Evolutionary conservation across 345 rosid genomes (phyloP).

Genomic region (Eucalyptus victrix): DNA sequence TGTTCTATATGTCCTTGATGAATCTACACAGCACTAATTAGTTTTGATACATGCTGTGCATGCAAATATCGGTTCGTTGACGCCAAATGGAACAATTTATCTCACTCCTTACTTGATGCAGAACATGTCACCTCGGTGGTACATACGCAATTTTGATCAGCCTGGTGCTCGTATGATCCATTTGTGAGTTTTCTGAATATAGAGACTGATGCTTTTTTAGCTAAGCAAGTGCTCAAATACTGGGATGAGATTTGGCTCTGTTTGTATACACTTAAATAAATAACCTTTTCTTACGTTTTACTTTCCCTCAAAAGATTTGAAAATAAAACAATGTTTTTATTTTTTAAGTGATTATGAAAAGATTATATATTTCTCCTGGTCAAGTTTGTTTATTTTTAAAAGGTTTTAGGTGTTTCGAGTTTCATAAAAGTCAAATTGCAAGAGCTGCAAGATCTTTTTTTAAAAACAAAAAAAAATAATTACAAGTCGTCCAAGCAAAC

Average conservation of each 20-base stretch:
- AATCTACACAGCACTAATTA: neutral
- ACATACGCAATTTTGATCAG: constrained; percentile 62
- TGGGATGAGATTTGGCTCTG: too few relatives aligned
- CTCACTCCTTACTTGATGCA: constrained; percentile 9
- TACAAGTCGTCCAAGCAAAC: neutral
- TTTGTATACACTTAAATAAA: too few relatives aligned
- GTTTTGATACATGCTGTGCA: neutral
- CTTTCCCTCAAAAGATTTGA: too few relatives aligned
- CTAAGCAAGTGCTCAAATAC: too few relatives aligned
- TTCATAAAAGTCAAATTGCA: neutral
- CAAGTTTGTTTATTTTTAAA: neutral
- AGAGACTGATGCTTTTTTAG: too few relatives aligned
- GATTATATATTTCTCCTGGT: neutral
- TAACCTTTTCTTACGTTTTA: too few relatives aligned
- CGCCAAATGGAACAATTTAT: neutral
- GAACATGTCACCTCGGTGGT: constrained; percentile 88
- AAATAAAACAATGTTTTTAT: neutral
- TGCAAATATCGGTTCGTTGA: neutral
- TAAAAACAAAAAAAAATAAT: neutral
- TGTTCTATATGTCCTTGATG: neutral
- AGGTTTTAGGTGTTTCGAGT: accelerated
- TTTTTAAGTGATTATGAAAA: neutral
- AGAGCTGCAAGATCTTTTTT: neutral
- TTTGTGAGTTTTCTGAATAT: too few relatives aligned
- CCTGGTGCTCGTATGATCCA: constrained; percentile 64